phyloP scores from a whole-genome alignment of 352 stramenopile species.

The Aphanomyces stellatus region DNA sequence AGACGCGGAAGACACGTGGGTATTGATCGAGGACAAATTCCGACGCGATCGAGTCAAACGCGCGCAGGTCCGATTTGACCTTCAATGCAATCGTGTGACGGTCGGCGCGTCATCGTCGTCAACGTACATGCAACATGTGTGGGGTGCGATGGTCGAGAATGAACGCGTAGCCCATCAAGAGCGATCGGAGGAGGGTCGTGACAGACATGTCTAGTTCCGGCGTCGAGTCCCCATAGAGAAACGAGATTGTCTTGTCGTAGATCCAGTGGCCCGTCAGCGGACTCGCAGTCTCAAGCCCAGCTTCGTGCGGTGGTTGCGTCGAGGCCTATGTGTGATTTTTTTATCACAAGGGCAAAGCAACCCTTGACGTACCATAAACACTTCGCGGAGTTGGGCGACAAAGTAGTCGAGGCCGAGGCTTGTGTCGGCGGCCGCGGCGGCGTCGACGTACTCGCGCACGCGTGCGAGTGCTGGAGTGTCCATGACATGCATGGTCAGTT shows the following conservation, averaged over 20 bases:
- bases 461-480: too few relatives aligned
- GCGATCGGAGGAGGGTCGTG: neutral
- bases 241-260: conserved; percentile 8
- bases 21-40: conserved; percentile 44
- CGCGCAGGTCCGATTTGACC: conserved; percentile 6
- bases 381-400: conserved; percentile 16
- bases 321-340: neutral
- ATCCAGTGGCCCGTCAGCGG: conserved; percentile 3
- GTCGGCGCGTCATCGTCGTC: neutral
- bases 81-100: neutral
- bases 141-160: neutral
- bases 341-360: neutral
- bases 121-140: neutral
- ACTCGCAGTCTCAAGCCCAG: neutral
- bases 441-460: too few relatives aligned
- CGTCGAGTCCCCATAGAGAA: neutral
- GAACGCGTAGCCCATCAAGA: conserved; percentile 15
- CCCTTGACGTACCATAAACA: conserved; percentile 5
- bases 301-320: neutral
- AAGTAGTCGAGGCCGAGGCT: conserved; percentile 19
- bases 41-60: conserved; percentile 6
- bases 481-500: neutral
- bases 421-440: too few relatives aligned
- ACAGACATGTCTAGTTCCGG: conserved; percentile 1
- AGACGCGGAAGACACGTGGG: conserved; percentile 49